Percentiles rank a stretch among this genome's conserved stretches.
These are phyloP conservation scores for Meyerozyma sp. DNA, from an alignment of 1,139 yeast species.

Conservation along the genomic window DNA sequence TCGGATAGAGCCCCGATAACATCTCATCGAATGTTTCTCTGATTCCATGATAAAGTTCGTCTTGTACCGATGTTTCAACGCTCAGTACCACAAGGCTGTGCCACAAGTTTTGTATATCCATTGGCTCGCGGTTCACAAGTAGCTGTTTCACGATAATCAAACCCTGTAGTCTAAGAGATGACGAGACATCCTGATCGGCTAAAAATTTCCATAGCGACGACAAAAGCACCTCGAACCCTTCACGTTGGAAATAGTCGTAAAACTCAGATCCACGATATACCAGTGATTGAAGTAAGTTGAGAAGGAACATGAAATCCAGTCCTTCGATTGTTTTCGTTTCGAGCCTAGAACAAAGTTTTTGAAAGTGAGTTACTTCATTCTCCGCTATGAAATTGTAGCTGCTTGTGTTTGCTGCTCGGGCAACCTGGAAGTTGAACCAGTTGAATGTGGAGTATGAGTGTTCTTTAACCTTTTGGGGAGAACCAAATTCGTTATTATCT, in stretches of 20 bases:
- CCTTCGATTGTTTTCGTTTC: slow-evolving; percentile 7
- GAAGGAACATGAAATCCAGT: slow-evolving; percentile 14
- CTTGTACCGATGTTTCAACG: slow-evolving; percentile 5
- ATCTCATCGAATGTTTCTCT: slow-evolving; percentile 29
- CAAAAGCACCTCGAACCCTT: slow-evolving; percentile 23
- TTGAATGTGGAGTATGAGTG: slow-evolving; percentile 31
- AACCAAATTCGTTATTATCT: slow-evolving; percentile 23
- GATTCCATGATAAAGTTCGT: slow-evolving; percentile 17
- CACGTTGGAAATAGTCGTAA: slow-evolving; percentile 17
- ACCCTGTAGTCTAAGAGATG: slow-evolving; percentile 18
- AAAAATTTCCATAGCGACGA: slow-evolving; percentile 25
- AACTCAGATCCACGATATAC: slow-evolving; percentile 18
- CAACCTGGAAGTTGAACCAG: slow-evolving; percentile 39
- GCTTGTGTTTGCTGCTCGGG: slow-evolving; percentile 14
- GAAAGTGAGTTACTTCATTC: slow-evolving; percentile 13
- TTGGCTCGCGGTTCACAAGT: slow-evolving; percentile 19
- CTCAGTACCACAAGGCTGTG: slow-evolving; percentile 16
- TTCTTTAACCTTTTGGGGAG: slow-evolving; percentile 28
- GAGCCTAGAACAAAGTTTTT: slow-evolving; percentile 15
- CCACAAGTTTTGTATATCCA: slow-evolving; percentile 21
- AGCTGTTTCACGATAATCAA: slow-evolving; percentile 32
- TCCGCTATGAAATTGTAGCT: slow-evolving; percentile 7
- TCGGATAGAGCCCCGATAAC: slow-evolving; percentile 21
- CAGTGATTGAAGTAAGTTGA: slow-evolving; percentile 21
- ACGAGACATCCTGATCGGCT: slow-evolving; percentile 2